A percentile compares a stretch with the other conserved stretches of the same genome.
Evolutionary conservation across 148 eudicot species (phyloP).

Genomic region (Pharnaceum exiguum): DNA sequence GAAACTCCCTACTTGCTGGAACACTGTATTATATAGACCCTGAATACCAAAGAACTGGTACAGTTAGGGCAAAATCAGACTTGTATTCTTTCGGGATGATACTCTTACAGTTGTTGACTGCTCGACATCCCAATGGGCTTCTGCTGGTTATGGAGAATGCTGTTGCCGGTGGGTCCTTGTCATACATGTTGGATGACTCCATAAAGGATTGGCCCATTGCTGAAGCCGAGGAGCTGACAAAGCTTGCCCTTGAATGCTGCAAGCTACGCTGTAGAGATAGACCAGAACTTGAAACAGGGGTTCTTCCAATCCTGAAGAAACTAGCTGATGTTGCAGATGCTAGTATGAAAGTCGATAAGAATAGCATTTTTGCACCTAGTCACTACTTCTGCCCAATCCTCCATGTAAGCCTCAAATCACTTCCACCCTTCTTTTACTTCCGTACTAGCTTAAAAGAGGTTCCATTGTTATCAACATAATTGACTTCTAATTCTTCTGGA

Average conservation of each 20-base stretch:
- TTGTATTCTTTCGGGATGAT: slow-evolving; percentile 75
- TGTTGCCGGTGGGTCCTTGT: slow-evolving; percentile 36
- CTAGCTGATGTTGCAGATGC: slow-evolving; percentile 69
- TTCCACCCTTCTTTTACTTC: background rate
- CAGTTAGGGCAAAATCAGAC: slow-evolving; percentile 72
- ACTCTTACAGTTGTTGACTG: slow-evolving; percentile 55
- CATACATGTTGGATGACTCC: slow-evolving; percentile 51
- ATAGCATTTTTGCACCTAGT: slow-evolving; percentile 38
- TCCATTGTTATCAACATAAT: no score
- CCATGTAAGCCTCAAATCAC: slow-evolving; percentile 20
- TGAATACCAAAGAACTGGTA: slow-evolving; percentile 82
- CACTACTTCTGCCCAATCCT: slow-evolving; percentile 86
- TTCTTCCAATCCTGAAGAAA: slow-evolving; percentile 58
- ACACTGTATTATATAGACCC: slow-evolving; percentile 70
- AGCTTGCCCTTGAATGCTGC: slow-evolving; percentile 56
- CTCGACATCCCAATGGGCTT: slow-evolving; percentile 60
- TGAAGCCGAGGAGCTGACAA: slow-evolving; percentile 56
- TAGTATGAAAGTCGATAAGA: slow-evolving; percentile 27
- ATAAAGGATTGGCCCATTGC: slow-evolving; percentile 61
- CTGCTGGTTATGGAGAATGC: slow-evolving; percentile 54
- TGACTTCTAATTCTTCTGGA: no score
- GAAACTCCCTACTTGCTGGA: slow-evolving; percentile 56
- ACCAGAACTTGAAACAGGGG: slow-evolving; percentile 75
- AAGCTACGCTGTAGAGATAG: slow-evolving; percentile 77
- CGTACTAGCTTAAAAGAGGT: no score